Conservation (phyloP, 1,139 yeast species). For the Geotrichum candidum region DNA sequence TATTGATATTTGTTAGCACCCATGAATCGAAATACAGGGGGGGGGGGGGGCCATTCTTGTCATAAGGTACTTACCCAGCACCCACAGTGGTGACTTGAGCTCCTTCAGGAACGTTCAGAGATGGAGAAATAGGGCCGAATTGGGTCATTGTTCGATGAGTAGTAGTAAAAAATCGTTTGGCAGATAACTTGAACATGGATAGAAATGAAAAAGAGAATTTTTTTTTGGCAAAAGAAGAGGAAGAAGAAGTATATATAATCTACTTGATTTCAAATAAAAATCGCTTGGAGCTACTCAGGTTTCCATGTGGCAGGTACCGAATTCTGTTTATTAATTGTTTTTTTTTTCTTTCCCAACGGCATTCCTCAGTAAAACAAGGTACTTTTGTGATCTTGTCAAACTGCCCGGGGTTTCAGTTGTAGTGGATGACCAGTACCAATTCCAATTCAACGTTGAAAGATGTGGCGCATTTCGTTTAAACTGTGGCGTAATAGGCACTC, state of each 20-base stretch:
- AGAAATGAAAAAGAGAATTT: background rate
- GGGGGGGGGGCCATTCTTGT: background rate
- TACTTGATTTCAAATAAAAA: background rate
- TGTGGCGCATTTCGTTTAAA: background rate
- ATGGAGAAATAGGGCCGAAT: constrained; percentile 27
- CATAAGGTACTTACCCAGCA: constrained; percentile 30
- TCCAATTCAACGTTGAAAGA: background rate
- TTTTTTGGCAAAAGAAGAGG: background rate
- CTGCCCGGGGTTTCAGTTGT: background rate
- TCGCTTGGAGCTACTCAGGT: background rate
- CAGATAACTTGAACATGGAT: background rate
- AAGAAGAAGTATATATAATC: background rate
- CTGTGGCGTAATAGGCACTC: background rate
- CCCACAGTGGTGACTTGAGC: constrained; percentile 38
- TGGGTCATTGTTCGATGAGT: constrained; percentile 1
- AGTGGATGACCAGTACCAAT: background rate
- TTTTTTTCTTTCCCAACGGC: background rate
- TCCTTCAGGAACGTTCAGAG: constrained; percentile 29
- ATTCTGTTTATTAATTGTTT: background rate
- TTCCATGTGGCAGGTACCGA: background rate
- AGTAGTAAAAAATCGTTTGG: background rate
- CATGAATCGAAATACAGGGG: background rate
- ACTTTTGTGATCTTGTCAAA: too few species aligned
- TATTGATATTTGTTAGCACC: background rate
- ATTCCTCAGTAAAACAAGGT: too few species aligned